Base-by-base conservation (phyloP, 148 eudicot genomes). In the Amaranthus hypochondriacus region DNA sequence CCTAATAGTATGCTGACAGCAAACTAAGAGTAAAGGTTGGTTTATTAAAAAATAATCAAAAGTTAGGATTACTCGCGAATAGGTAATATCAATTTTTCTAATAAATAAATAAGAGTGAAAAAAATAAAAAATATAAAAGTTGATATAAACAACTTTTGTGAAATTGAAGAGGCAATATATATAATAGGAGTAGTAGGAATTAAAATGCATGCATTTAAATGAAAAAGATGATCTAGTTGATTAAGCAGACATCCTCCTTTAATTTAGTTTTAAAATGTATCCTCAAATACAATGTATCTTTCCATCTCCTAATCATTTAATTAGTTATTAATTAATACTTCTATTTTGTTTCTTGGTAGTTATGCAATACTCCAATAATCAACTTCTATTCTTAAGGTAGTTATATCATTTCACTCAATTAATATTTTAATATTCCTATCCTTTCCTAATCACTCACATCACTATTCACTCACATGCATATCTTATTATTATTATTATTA, bases 241-340 rank as follows among this genome's bases (percentile, higher is more conserved):
- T 14, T 3, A 72, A 57, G 74, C 61, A 74, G 61, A 74, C 77
- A 74, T 74, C 69, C 76, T 62, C 69, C 76, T 18, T 52, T 14
- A 39, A 52, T 50, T 73, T 64, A 21, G 63, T 47, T 14, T 28
- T 28, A 28, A 28, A 28, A 28, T 28, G 55, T 42, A 43, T 44
- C 59, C 49, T 65, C 69, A 74, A 66, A 67, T 75, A 42, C 77
- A 75, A 67, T 75, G 77, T 75, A 75, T 56, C 48, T 57, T 56
- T 66, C 56, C 72, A 66, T 57, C 64, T 66, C 12, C 56, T 66
- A 58, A 75, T 75, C 42, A 75, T 75, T 75, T 48, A 46, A 56
- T 61, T 49, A 28, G 39, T 28, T 28, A 28, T 28, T 28, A 28
- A 28, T 28, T 28, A 28, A 28, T 28, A 28, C 39, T 28, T 28